Conservation (phyloP, 768 basidiomycete species). For the Austroboletus eburneus region DNA sequence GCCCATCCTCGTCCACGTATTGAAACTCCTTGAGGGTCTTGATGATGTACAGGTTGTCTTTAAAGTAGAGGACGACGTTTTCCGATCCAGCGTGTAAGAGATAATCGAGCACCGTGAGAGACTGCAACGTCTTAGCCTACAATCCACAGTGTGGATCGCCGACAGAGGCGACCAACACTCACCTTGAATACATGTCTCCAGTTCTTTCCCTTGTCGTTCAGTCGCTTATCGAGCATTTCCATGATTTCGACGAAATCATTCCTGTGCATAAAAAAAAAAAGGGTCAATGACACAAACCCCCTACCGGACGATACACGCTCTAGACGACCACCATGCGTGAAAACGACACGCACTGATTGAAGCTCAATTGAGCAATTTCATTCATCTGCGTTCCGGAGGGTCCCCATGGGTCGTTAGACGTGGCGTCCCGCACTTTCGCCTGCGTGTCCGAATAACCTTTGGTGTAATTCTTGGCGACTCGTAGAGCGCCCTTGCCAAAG, state of each 20-base stretch:
- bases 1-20: slow-evolving; percentile 89
- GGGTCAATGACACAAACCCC: too few species aligned
- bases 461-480: slow-evolving; percentile 93
- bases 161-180: slow-evolving; percentile 13
- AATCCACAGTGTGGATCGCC: too few species aligned
- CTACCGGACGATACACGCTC: too few species aligned
- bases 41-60: slow-evolving; percentile 95
- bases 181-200: slow-evolving; percentile 99
- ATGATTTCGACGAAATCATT: slow-evolving; percentile 99
- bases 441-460: slow-evolving; percentile 95
- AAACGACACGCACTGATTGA: slow-evolving; percentile 73
- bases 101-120: slow-evolving; percentile 92
- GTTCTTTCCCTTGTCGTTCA: slow-evolving; percentile 99
- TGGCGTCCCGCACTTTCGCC: slow-evolving; percentile 93
- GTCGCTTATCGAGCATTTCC: slow-evolving; percentile 98
- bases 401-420: slow-evolving; percentile 97
- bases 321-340: background rate
- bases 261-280: slow-evolving; percentile 32
- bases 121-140: too few species aligned
- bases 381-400: slow-evolving; percentile 99
- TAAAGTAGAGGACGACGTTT: slow-evolving; percentile 98
- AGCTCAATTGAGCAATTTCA: slow-evolving; percentile 94
- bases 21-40: slow-evolving; percentile 99
- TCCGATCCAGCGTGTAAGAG: slow-evolving; percentile 94
- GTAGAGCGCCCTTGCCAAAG: slow-evolving; percentile 79